phyloP scores from a whole-genome alignment of 2,329 filamentous ascomycete species.

The Pseudohalonectria lignicola region DNA sequence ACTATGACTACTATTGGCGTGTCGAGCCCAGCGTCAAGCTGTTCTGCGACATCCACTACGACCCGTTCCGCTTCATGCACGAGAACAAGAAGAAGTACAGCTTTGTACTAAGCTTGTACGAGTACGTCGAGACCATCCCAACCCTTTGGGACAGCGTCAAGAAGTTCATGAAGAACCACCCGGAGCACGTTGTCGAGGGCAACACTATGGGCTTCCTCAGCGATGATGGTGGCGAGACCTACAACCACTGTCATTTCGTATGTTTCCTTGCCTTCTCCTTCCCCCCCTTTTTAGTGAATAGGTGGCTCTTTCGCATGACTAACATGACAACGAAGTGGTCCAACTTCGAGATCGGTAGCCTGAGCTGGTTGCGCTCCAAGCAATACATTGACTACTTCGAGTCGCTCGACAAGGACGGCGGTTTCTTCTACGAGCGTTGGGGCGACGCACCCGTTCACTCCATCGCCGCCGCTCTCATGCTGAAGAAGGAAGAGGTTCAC shows the following conservation, averaged over 20 bases:
- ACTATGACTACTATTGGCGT: conserved; percentile 99
- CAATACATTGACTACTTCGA: conserved; percentile 88
- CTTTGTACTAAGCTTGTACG: conserved; percentile 89
- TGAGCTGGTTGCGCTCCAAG: conserved; percentile 85
- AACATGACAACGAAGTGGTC: conserved; percentile 58
- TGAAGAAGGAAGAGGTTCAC: conserved; percentile 89
- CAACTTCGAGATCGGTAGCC: conserved; percentile 93
- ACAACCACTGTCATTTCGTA: conserved; percentile 97
- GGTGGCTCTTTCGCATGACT: background rate
- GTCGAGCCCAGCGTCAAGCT: conserved; percentile 96
- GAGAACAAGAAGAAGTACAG: conserved; percentile 98
- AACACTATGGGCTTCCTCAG: conserved; percentile 90
- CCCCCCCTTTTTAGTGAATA: background rate
- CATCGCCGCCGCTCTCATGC: conserved; percentile 79
- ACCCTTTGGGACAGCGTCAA: conserved; percentile 93
- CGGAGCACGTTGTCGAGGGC: conserved; percentile 71
- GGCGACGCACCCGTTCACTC: conserved; percentile 96
- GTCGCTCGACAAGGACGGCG: conserved; percentile 76
- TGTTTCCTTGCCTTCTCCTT: conserved; percentile 20
- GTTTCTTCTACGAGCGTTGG: conserved; percentile 99
- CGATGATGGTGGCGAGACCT: conserved; percentile 81
- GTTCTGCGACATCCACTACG: conserved; percentile 90
- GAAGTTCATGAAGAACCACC: conserved; percentile 85
- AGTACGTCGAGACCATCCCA: conserved; percentile 92
- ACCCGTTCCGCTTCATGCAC: conserved; percentile 93